phyloP scores from a whole-genome alignment of 441 rosid species.

The Euphorbia celastroides region DNA sequence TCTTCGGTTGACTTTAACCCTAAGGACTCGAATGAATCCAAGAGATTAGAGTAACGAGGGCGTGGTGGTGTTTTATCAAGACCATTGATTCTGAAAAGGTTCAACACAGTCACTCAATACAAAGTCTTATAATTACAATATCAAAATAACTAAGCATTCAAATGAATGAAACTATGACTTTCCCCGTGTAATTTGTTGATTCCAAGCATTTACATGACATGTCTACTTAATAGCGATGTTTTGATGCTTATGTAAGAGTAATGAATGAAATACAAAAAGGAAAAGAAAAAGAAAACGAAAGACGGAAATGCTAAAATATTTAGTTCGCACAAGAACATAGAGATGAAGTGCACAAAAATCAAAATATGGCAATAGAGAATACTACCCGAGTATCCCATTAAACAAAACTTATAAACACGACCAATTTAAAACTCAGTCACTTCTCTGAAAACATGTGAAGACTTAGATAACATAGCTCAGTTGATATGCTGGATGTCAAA shows the following conservation, averaged over 20 bases:
- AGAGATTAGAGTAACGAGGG: slow-evolving; percentile 21
- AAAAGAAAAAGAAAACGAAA: too few species aligned
- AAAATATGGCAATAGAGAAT: background rate
- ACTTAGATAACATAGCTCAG: too few species aligned
- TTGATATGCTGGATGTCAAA: too few species aligned
- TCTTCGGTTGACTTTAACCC: slow-evolving; percentile 30
- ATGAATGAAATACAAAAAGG: too few species aligned
- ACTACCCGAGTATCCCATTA: background rate
- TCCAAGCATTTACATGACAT: background rate
- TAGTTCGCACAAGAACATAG: too few species aligned
- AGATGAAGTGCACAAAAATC: background rate
- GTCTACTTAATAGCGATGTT: background rate
- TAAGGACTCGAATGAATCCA: slow-evolving; percentile 38
- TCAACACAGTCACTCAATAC: background rate
- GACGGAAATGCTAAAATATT: too few species aligned
- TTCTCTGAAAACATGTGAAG: background rate
- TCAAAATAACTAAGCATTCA: background rate
- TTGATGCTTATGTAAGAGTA: background rate
- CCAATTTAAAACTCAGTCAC: too few species aligned
- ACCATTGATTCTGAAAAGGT: slow-evolving; percentile 28
- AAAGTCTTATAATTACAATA: too few species aligned
- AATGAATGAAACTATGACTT: background rate
- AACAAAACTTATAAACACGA: background rate
- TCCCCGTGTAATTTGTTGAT: too few species aligned
- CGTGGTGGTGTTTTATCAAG: slow-evolving; percentile 24